Base-by-base conservation (phyloP, 768 basidiomycete species). In the Lactarius vividus region DNA sequence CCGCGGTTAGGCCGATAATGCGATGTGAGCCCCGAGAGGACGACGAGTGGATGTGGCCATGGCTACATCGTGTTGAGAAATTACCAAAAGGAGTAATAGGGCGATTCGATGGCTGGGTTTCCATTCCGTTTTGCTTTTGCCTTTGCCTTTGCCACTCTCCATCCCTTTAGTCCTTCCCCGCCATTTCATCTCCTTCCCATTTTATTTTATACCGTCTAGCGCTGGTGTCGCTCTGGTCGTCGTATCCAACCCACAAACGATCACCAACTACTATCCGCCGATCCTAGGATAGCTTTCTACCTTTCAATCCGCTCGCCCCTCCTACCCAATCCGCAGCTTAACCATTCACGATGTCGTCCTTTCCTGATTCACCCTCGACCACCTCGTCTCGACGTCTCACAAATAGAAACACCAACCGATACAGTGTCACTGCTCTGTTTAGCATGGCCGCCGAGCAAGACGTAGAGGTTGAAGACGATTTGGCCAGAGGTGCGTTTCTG, bases 361-460 rank as follows among this genome's bases (percentile, higher is more conserved):
- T 84, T 73, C 74, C 79, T 70, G 87, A 88, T 65, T 79, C 82
- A 65, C 81, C 88, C 46, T 77, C 79, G 58, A 81, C 84, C 72
- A 82, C 88, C 73, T 88, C 88, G 68, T 79, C 85, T 69, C 86
- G 91, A 71, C 84, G 92, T 35, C 83, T 92, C 74, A 92, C 92
- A 40, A 94, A 94, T 81, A 81, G 96, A 76, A 97, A 94, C 76
- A 96, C 93, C 70, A 96, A 97, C 79, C 89, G 96, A 65, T 96
- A 97, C 79, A 92, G 90, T 76, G 96, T 98, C 44, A 98, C 92
- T 58, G 94, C 94, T 31, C 82, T 98, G 71, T 98, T 96, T 76
- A 94, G 92, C 73, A 95, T 98, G 89, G 96, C 96, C 15, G 96
- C 96, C 40, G 96, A 98, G 79, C 95, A 98, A 81, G 96, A 98